Conservation (phyloP, 495 filamentous ascomycete genomes). For the Aspergillus bertholletiae region DNA sequence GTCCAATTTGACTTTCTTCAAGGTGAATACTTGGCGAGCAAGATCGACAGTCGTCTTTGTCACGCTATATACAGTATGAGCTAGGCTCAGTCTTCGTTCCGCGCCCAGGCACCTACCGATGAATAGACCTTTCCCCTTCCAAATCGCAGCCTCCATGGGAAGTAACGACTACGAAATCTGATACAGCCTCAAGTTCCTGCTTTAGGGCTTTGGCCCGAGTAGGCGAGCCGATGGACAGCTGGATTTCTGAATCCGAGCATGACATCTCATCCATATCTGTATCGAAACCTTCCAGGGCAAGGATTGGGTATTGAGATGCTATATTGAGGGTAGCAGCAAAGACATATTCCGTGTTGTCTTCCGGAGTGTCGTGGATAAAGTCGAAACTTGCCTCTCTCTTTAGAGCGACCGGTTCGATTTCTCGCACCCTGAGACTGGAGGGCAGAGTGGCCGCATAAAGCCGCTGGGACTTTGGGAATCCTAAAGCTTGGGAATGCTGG, state of each 20-base stretch:
- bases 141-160: constrained; percentile 26
- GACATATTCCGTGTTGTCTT: background rate
- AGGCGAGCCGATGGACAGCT: constrained; percentile 12
- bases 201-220: background rate
- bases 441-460: constrained; percentile 9
- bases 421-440: constrained; percentile 1
- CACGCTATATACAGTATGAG: constrained; percentile 1
- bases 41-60: background rate
- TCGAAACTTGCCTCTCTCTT: constrained; percentile 5
- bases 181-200: constrained; percentile 4
- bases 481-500: background rate
- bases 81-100: background rate
- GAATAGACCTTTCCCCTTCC: constrained; percentile 21
- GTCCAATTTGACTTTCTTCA: background rate
- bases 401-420: background rate
- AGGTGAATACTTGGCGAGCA: background rate
- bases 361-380: background rate
- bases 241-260: constrained; percentile 15
- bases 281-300: constrained; percentile 26
- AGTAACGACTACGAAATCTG: constrained; percentile 22
- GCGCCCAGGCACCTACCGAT: constrained; percentile 16
- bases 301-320: constrained; percentile 18
- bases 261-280: constrained; percentile 14
- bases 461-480: constrained; percentile 1
- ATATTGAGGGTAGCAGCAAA: constrained; percentile 11